Evolutionary conservation across 2,329 filamentous ascomycete genomes (phyloP), one percentile per base, ranked within the genome.

Genomic region (Balansia obtecta): DNA sequence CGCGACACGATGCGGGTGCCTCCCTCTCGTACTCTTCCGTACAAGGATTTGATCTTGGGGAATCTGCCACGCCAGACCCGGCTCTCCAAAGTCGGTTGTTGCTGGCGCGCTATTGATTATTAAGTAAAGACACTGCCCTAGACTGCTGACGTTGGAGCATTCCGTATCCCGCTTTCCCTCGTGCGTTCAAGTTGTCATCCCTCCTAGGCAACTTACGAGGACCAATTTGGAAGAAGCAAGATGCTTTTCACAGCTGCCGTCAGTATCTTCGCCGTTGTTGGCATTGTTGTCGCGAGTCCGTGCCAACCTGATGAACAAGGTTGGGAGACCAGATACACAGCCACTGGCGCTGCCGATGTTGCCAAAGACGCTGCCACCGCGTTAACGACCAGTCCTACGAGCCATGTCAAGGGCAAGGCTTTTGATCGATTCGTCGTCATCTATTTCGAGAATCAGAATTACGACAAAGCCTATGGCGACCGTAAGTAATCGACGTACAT

Each of bases 371-470:
- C 72, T 48, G 80, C 80, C 8, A 83, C 77, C 1, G 80, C 80
- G 11, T 71, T 73, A 61, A 81, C 81, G 1, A 66, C 68, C 53
- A 80, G 77, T 53, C 79, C 82, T 2, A 79, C 75, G 33, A 82
- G 74, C 62, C 63, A 80, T 58, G 80, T 89, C 48, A 74, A 79
- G 61, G 87, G 87, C 54, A 80, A 83, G 61, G 80, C 75, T 0
- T 90, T 90, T 61, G 77, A 88, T 61, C 80, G 86, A 15, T 77
- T 86, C 54, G 80, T 80, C 50, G 77, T 81, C 51, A 80, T 90
- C 64, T 90, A 83, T 82, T 74, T 88, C 45, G 86, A 90, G 70
- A 90, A 90, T 63, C 86, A 82, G 46, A 75, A 82, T 65, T 89
- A 77, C 56, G 74, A 79, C 48, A 76, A 81, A 59, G 80, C 85